Percentiles rank a stretch among this genome's conserved stretches.
These are phyloP conservation scores for Phytophthora meadii DNA, from an alignment of 352 stramenopile species.

Conservation along the genomic window DNA sequence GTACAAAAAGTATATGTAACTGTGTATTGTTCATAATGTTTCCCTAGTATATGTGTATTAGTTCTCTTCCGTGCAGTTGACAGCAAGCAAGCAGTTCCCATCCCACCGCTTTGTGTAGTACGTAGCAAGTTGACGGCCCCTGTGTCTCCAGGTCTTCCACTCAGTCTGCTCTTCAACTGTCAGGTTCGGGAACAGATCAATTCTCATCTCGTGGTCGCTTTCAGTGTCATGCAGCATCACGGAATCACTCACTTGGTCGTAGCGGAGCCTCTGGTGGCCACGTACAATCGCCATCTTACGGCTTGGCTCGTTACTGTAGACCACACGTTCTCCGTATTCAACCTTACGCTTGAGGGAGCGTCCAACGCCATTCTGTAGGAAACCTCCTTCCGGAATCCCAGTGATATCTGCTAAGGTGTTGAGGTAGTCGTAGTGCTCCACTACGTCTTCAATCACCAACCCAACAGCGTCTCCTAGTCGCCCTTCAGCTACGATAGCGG, in stretches of 20 bases:
- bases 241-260: slow-evolving; percentile 39
- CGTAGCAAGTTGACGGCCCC: slow-evolving; percentile 43
- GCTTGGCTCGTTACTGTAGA: slow-evolving; percentile 62
- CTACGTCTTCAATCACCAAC: slow-evolving; percentile 34
- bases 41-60: background rate
- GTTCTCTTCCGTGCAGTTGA: slow-evolving; percentile 25
- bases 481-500: slow-evolving; percentile 43
- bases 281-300: slow-evolving; percentile 30
- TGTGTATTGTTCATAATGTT: slow-evolving; percentile 15
- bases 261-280: slow-evolving; percentile 47
- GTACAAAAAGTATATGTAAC: too few species aligned
- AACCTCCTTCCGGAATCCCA: slow-evolving; percentile 36
- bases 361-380: slow-evolving; percentile 43
- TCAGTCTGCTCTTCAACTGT: slow-evolving; percentile 23
- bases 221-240: slow-evolving; percentile 48
- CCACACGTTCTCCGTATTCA: slow-evolving; percentile 40
- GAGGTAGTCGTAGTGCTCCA: slow-evolving; percentile 49
- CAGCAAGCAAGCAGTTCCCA: slow-evolving; percentile 42
- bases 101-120: slow-evolving; percentile 67
- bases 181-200: slow-evolving; percentile 43
- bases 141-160: slow-evolving; percentile 27
- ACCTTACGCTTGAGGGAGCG: slow-evolving; percentile 53
- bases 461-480: slow-evolving; percentile 37
- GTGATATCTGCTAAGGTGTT: slow-evolving; percentile 51
- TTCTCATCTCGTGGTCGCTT: slow-evolving; percentile 42